A percentile compares a stretch with the other conserved stretches of the same genome.
Evolutionary conservation across 2,329 filamentous ascomycete genomes (phyloP).

Genomic region (Colletotrichum acutatum): DNA sequence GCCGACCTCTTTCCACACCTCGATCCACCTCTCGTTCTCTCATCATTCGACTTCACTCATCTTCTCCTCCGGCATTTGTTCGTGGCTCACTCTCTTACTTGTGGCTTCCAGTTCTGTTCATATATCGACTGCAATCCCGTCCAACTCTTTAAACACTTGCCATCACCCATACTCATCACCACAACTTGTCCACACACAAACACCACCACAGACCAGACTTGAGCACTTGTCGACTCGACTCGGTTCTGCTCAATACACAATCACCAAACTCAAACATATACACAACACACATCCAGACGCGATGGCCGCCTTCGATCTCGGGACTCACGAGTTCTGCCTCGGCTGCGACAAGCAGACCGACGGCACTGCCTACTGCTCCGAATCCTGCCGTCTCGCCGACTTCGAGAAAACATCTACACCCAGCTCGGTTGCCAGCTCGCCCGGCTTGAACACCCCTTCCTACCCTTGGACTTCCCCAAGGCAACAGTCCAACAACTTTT

Average conservation of each 20-base stretch:
- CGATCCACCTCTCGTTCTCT: constrained; percentile 24
- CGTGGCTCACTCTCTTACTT: constrained; percentile 28
- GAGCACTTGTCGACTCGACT: constrained; percentile 8
- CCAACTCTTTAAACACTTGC: constrained; percentile 6
- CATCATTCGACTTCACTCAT: constrained; percentile 38
- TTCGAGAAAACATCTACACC: constrained; percentile 76
- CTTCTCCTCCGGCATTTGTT: constrained; percentile 25
- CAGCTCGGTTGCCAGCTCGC: constrained; percentile 68
- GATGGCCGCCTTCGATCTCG: constrained; percentile 58
- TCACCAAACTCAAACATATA: not conserved
- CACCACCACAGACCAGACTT: not conserved
- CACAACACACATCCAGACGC: not conserved
- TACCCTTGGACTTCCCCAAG: constrained; percentile 59
- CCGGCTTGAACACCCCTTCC: constrained; percentile 60
- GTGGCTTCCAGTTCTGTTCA: constrained; percentile 26
- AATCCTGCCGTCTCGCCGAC: constrained; percentile 89
- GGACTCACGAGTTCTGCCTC: constrained; percentile 94
- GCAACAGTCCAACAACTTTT: constrained; percentile 62
- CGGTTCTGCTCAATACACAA: not conserved
- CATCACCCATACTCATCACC: not conserved
- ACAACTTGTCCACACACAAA: not conserved
- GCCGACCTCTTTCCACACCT: constrained; percentile 36
- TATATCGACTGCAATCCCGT: constrained; percentile 23
- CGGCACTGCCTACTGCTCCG: constrained; percentile 88
- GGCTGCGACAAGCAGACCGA: constrained; percentile 91